These are phyloP conservation scores for Penicillium mononematosum DNA, from an alignment of 495 filamentous ascomycete genomes.

Conservation along the genomic window DNA sequence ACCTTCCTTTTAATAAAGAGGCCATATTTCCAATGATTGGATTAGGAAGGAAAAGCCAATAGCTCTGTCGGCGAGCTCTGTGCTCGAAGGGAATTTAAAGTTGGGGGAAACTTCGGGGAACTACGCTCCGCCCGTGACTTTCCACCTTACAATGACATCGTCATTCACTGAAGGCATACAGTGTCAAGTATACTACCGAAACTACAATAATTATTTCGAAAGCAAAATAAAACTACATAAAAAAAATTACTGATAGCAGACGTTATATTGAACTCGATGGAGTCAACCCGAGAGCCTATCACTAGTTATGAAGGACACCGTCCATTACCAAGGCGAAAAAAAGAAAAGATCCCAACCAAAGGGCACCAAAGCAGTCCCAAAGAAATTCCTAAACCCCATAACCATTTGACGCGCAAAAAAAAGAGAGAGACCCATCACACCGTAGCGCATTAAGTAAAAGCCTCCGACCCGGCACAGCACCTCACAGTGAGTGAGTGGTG, in stretches of 20 bases:
- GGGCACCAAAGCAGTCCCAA: background rate
- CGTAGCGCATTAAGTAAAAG: slow-evolving; percentile 24
- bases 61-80: too few relatives aligned
- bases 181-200: background rate
- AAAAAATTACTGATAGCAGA: background rate
- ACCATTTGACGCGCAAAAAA: background rate
- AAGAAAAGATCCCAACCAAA: slow-evolving; percentile 3
- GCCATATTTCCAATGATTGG: slow-evolving; percentile 3
- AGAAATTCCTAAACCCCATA: slow-evolving; percentile 10
- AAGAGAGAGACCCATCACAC: slow-evolving; percentile 27
- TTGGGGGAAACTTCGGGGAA: background rate
- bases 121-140: background rate
- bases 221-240: background rate
- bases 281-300: background rate
- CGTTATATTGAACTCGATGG: background rate
- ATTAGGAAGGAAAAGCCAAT: too few relatives aligned
- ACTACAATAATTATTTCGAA: background rate
- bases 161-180: background rate
- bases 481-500: background rate
- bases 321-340: background rate
- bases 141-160: background rate
- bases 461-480: background rate
- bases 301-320: background rate
- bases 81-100: background rate
- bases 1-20: slow-evolving; percentile 1